Conservation (phyloP, 148 eudicot genomes). For the Camellia granthamiana region DNA sequence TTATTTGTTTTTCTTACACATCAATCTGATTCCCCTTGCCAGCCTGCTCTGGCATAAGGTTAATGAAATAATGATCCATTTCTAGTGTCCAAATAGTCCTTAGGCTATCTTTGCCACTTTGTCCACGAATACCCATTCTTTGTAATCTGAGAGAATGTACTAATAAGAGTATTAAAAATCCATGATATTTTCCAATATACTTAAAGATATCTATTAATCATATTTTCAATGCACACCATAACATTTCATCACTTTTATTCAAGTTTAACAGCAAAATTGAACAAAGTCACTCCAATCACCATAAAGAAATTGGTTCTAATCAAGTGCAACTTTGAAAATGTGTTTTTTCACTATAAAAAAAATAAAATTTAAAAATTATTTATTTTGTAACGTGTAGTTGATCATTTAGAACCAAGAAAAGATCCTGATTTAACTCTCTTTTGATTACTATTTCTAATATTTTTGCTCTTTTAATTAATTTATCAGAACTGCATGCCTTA, state of each 20-base stretch:
- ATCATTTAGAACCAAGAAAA: too few relatives aligned
- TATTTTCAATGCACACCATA: too few relatives aligned
- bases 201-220: not conserved
- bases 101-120: constrained; percentile 22
- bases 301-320: too few relatives aligned
- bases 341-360: too few relatives aligned
- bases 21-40: constrained; percentile 24
- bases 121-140: constrained; percentile 25
- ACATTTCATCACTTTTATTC: too few relatives aligned
- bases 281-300: not conserved
- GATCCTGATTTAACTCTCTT: too few relatives aligned
- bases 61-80: constrained; percentile 41
- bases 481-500: too few relatives aligned
- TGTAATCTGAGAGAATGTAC: not conserved
- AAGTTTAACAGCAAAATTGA: not conserved
- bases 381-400: too few relatives aligned
- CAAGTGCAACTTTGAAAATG: too few relatives aligned
- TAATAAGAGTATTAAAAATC: not conserved
- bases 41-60: constrained; percentile 35
- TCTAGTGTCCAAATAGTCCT: constrained; percentile 43
- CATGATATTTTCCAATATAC: not conserved
- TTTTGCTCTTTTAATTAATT: too few relatives aligned
- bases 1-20: not conserved
- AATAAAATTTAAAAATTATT: too few relatives aligned
- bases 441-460: too few relatives aligned